phyloP scores from a whole-genome alignment of 148 eudicot species.

The Arctostaphylos glauca region DNA sequence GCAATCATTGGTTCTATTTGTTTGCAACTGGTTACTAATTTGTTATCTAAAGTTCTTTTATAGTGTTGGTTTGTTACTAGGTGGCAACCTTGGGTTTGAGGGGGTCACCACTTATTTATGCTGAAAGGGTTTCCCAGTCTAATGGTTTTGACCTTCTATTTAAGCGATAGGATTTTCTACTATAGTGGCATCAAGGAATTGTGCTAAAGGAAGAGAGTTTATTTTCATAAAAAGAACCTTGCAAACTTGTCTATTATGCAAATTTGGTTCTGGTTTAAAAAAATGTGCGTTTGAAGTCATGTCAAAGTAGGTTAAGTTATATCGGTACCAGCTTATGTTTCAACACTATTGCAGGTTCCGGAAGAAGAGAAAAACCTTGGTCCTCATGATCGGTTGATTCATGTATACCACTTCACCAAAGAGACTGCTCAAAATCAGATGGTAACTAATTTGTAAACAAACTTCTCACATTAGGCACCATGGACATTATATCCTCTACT shows the following conservation, averaged over 20 bases:
- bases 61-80: background rate
- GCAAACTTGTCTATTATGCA: background rate
- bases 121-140: background rate
- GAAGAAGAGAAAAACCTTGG: constrained; percentile 89
- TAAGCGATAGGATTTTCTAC: background rate
- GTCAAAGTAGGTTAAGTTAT: background rate
- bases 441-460: constrained; percentile 31
- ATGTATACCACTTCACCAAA: constrained; percentile 81
- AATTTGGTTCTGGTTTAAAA: background rate
- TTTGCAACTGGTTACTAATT: background rate
- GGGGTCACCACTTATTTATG: background rate
- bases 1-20: background rate
- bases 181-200: background rate
- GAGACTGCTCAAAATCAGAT: constrained; percentile 81
- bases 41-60: background rate
- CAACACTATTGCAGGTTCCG: constrained; percentile 55
- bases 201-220: background rate
- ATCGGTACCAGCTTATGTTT: background rate
- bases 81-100: background rate
- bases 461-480: background rate
- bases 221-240: background rate
- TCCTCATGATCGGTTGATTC: constrained; percentile 75
- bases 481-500: background rate
- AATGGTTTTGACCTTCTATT: background rate
- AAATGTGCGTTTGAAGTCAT: background rate